Evolutionary conservation across 2,329 filamentous ascomycete genomes (phyloP), one percentile per base, ranked within the genome.

Genomic region (Didymella sp.): DNA sequence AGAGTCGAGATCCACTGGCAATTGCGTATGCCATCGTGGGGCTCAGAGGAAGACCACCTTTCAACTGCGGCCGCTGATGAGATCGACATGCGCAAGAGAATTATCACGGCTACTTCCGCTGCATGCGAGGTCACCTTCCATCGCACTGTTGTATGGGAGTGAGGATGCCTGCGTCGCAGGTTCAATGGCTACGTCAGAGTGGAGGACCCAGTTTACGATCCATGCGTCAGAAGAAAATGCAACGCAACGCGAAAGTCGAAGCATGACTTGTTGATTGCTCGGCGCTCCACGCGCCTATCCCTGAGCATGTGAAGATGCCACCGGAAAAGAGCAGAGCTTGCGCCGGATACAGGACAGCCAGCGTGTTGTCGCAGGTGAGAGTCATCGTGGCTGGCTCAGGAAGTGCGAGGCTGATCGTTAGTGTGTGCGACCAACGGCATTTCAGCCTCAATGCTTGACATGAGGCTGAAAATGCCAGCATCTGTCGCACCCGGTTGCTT

Each of bases 291-390:
- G 35, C n/a, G 15, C 25, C 13, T 15, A 19, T 7, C 2, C 28
- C 30, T n/a, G 30, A 37, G 38, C 40, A 45, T 45, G 52, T 56
- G 28, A 46, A 50, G 25, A 41, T 50, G 31, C 31, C n/a, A 33
- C 31, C 40, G 30, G 40, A 38, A 22, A 47, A 41, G 35, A 22
- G 22, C 33, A 50, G 33, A 35, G 13, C 41, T 22, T 40, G 46
- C 40, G 38, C 27, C 28, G 22, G 24, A 22, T 1, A 3, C 30
- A 13, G 22, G 13, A 24, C 25, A 9, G 24, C 25, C 33, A 47
- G 15, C 25, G 17, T 17, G 12, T n/a, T n/a, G 21, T 33, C 19
- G 27, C 27, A 33, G 6, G 15, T 17, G 24, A 21, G 2, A 45
- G 4, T 22, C n/a, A 19, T 45, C 19, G 21, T n/a, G 22, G 22